Base-by-base conservation (phyloP, 2,329 filamentous ascomycete species). In the Sporothrix sp. region DNA sequence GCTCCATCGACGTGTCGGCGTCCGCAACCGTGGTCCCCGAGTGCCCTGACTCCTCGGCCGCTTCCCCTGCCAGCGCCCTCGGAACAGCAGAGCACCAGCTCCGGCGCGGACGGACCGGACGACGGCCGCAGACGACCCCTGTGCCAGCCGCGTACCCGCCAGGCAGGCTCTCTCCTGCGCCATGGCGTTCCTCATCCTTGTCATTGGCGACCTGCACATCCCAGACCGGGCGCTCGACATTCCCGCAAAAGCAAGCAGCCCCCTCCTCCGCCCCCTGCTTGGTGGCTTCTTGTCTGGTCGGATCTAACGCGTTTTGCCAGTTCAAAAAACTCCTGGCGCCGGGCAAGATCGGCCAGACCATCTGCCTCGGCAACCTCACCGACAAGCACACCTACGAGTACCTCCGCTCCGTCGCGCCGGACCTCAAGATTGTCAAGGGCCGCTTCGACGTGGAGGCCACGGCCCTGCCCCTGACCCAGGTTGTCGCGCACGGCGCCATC, bases 191-290 rank as follows among this genome's bases (percentile, higher is more conserved):
- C 77, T 95, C 59, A 89, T 95, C 64, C 79, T 95, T 65, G 87
- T 93, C 64, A 87, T 95, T 60, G 88, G 88, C 66, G 89, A 95
- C 72, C 80, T 95, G 50, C 89, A 95, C 72, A 95, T 95, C 69
- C 89, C 89, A 61, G 89, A 95, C 69, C 78, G 89, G 66, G 89
- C 88, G 60, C 82, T 93, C 57, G 89, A 95, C 67, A 90, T 95
- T 62, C 89, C 89, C 53, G 76, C 84, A 67, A 95, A 95, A 82
- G 88, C 89, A 74, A 58, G n/a, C n/a, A n/a, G n/a, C n/a, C n/a
- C n/a, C n/a, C n/a, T n/a, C n/a, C n/a, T n/a, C n/a, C n/a, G n/a
- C n/a, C n/a, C n/a, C n/a, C n/a, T n/a, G n/a, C n/a, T n/a, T n/a
- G n/a, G n/a, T n/a, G n/a, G n/a, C n/a, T n/a, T n/a, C n/a, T n/a